Conservation (phyloP, 2,329 filamentous ascomycete species). For the Hypoxylon sp. region DNA sequence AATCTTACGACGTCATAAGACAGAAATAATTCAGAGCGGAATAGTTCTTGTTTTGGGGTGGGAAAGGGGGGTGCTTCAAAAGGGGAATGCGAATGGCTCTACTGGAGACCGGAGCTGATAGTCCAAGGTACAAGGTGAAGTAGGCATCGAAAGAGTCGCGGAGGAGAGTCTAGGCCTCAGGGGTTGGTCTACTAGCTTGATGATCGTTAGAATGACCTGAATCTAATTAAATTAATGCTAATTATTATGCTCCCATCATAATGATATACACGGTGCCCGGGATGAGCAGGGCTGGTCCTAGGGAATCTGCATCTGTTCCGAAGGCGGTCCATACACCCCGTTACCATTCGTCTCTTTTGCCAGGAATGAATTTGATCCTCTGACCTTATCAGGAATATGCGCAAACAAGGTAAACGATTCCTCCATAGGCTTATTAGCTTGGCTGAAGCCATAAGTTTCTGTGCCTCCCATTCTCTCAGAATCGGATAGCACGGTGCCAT, state of each 20-base stretch:
- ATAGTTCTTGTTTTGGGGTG: too few relatives aligned
- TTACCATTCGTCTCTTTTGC: background rate
- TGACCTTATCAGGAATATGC: constrained; percentile 6
- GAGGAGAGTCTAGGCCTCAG: background rate
- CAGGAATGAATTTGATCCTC: background rate
- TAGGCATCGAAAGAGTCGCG: background rate
- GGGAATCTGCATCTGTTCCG: constrained; percentile 12
- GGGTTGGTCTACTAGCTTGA: background rate
- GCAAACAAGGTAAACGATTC: constrained; percentile 26
- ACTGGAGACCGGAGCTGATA: background rate
- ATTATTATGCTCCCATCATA: background rate
- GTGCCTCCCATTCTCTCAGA: constrained; percentile 30
- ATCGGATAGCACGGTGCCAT: constrained; percentile 36
- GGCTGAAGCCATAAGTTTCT: constrained; percentile 16
- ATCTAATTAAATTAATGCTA: background rate
- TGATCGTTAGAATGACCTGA: background rate
- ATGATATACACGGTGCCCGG: background rate
- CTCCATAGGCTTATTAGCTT: background rate
- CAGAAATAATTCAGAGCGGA: too few relatives aligned
- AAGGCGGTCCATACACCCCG: constrained; percentile 7
- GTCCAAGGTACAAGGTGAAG: background rate
- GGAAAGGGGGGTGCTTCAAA: too few relatives aligned
- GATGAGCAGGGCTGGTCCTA: background rate
- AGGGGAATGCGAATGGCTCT: too few relatives aligned
- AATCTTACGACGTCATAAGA: too few relatives aligned